Percentiles rank a stretch among this genome's conserved stretches.
Evolutionary conservation across 1,284 basidiomycete genomes (phyloP).

Genomic region (Heterobasidion annosum): DNA sequence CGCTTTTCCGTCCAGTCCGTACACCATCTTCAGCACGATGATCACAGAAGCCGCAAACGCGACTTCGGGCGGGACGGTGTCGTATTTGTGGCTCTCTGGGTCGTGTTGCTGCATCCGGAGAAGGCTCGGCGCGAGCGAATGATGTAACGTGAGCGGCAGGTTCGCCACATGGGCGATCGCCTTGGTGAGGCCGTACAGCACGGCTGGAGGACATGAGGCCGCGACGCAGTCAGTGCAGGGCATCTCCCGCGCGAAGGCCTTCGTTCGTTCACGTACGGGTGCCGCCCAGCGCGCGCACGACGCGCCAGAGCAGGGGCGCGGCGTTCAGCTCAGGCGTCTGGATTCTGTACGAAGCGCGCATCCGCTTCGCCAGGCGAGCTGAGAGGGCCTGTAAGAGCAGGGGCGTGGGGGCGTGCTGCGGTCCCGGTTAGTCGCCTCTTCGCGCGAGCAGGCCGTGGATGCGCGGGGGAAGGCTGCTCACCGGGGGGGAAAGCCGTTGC

Average conservation of each 20-base stretch:
- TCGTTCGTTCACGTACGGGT: slow-evolving; percentile 50
- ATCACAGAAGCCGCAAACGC: slow-evolving; percentile 57
- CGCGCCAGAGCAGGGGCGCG: slow-evolving; percentile 76
- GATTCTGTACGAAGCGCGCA: slow-evolving; percentile 49
- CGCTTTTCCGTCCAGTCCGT: slow-evolving; percentile 68
- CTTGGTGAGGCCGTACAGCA: slow-evolving; percentile 56
- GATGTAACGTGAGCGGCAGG: slow-evolving; percentile 53
- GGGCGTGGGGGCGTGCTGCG: slow-evolving; percentile 57
- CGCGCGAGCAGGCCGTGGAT: not conserved
- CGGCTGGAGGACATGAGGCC: slow-evolving; percentile 29
- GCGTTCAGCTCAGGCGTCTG: slow-evolving; percentile 72
- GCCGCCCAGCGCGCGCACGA: slow-evolving; percentile 60
- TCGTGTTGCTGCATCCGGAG: slow-evolving; percentile 27
- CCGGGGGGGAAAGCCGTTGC: slow-evolving; percentile 60
- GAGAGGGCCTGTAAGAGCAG: slow-evolving; percentile 50
- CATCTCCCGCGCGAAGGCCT: not conserved
- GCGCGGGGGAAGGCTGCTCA: slow-evolving; percentile 24
- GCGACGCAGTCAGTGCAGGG: not conserved
- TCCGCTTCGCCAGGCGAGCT: slow-evolving; percentile 50
- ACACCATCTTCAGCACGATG: slow-evolving; percentile 74
- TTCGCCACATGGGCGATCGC: slow-evolving; percentile 46
- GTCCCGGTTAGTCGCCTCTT: not conserved
- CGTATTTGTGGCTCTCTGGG: slow-evolving; percentile 38
- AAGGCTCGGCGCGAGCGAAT: slow-evolving; percentile 38
- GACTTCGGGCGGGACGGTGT: slow-evolving; percentile 71